Base-by-base conservation (phyloP, 108 stramenopile species). In the Fragilaria crotonensis region DNA sequence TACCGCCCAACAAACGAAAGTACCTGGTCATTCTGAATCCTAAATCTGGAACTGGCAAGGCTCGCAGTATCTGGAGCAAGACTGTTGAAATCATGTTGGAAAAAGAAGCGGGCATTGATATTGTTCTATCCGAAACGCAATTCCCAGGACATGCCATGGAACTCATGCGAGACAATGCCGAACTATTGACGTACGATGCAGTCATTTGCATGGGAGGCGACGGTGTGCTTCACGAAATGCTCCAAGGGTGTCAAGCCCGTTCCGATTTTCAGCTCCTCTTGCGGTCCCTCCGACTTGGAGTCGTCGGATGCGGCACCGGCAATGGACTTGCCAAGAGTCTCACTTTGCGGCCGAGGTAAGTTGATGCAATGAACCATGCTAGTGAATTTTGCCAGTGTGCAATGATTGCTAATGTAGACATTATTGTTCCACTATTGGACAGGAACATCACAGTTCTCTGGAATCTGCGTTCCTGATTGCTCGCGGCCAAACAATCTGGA, bases 241-340 rank as follows among this genome's bases (percentile, higher is more conserved):
- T 90, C 53, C 83, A 90, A 52, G 93, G 87, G 3, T 70, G 89
- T 29, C 67, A 70, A 22, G 32, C 54, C 32, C 72, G 85, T 29
- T 1, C 49, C 5, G 85, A 89, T 64, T 45, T 33, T 7, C 45
- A 71, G 22, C 67, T 60, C 23, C 33, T 87, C 5, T 33, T 83
- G 26, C 29, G 50, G 9, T 67, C 63, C 18, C 45, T 94, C 21
- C 75, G 76, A 45, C 64, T 90, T 44, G 93, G 89, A 2, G 70
- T 83, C 21, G 70, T 94, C 31, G 81, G 80, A 18, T 84, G 85
- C 36, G 93, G 93, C 17, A 85, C 85, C n/a, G 68, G 73, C 54
- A 94, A 94, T 73, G 93, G 93, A 14, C 72, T 94, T 26, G 83
- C 86, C 25, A 81, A 70, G 45, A 85, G 78, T 55, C 48, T 94